A percentile compares a stretch with the other conserved stretches of the same genome.
Evolutionary conservation across 2,329 filamentous ascomycete genomes (phyloP).

Genomic region (Neocucurbitaria cava): DNA sequence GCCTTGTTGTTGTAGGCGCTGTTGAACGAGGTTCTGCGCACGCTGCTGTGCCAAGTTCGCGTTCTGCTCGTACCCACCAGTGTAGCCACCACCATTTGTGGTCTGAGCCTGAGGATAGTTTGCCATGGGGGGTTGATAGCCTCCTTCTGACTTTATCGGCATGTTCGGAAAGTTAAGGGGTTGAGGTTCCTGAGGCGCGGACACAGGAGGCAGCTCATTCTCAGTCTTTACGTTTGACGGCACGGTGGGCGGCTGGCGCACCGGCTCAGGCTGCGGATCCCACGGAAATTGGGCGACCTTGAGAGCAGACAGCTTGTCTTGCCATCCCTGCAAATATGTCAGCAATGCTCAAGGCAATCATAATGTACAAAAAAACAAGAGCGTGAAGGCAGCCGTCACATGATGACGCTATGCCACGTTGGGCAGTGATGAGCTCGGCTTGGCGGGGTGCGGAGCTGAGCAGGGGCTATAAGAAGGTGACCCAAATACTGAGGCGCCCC

Average conservation of each 20-base stretch:
- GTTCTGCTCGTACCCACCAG: slow-evolving; percentile 47
- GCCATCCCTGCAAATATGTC: slow-evolving; percentile 75
- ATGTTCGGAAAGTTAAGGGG: slow-evolving; percentile 42
- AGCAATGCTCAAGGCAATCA: slow-evolving; percentile 11
- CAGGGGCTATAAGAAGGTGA: slow-evolving; percentile 56
- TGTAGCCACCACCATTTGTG: slow-evolving; percentile 44
- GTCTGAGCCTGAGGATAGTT: slow-evolving; percentile 36
- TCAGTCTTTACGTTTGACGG: slow-evolving; percentile 51
- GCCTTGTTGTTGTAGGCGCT: slow-evolving; percentile 40
- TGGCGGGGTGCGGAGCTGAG: slow-evolving; percentile 46
- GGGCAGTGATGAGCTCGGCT: slow-evolving; percentile 41
- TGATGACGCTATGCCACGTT: slow-evolving; percentile 44
- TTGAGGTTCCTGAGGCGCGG: slow-evolving; percentile 35
- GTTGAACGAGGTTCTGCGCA: slow-evolving; percentile 56
- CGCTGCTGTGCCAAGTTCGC: slow-evolving; percentile 61
- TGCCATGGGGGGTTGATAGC: slow-evolving; percentile 35
- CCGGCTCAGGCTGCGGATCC: slow-evolving; percentile 75
- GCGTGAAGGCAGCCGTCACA: slow-evolving; percentile 35
- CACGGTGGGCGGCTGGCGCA: slow-evolving; percentile 53
- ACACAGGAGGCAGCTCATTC: slow-evolving; percentile 38
- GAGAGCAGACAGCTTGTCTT: slow-evolving; percentile 84
- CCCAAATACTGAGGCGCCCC: slow-evolving; percentile 55
- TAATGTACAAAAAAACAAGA: slow-evolving; percentile 3
- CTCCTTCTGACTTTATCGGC: slow-evolving; percentile 61
- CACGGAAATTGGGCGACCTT: slow-evolving; percentile 90